Evolutionary conservation across 1,284 basidiomycete species (phyloP).

Genomic region (Ustilago hordei): DNA sequence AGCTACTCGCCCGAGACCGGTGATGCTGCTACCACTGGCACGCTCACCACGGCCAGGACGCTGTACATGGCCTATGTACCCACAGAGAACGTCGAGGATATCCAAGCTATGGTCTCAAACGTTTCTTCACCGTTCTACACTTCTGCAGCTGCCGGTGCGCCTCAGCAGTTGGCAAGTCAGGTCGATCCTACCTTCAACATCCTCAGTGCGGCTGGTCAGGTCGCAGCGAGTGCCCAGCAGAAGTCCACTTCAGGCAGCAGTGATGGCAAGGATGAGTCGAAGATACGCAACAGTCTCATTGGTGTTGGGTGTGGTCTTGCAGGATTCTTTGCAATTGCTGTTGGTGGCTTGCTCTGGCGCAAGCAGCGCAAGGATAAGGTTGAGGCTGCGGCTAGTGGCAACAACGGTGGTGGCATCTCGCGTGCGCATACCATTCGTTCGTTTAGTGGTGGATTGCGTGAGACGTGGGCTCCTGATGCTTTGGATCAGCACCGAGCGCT

Average conservation of each 20-base stretch:
- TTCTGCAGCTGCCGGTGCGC: conserved; percentile 42
- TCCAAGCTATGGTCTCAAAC: conserved; percentile 48
- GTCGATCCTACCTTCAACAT: conserved; percentile 62
- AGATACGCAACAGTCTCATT: conserved; percentile 56
- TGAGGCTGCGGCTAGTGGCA: conserved; percentile 14
- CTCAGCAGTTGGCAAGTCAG: conserved; percentile 56
- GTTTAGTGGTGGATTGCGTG: conserved; percentile 53
- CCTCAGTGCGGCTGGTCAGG: conserved; percentile 35
- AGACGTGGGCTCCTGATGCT: conserved; percentile 58
- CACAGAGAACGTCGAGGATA: conserved; percentile 25
- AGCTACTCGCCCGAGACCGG: conserved; percentile 36
- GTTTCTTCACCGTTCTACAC: conserved; percentile 58
- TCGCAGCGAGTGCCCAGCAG: conserved; percentile 15
- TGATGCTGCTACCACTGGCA: conserved; percentile 10
- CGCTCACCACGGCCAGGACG: conserved; percentile 35
- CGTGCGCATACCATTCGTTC: conserved; percentile 50
- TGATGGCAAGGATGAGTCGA: conserved; percentile 20
- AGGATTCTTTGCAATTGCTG: conserved; percentile 35
- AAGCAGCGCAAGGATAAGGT: conserved; percentile 35
- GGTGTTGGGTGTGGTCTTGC: conserved; percentile 57
- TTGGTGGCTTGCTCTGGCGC: conserved; percentile 45
- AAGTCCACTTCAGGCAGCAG: conserved; percentile 12
- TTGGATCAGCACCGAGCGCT: conserved; percentile 43
- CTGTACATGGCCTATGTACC: conserved; percentile 66
- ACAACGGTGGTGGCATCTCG: conserved; percentile 28